phyloP scores from a whole-genome alignment of 768 basidiomycete species.

The Hortiboletus campestris region DNA sequence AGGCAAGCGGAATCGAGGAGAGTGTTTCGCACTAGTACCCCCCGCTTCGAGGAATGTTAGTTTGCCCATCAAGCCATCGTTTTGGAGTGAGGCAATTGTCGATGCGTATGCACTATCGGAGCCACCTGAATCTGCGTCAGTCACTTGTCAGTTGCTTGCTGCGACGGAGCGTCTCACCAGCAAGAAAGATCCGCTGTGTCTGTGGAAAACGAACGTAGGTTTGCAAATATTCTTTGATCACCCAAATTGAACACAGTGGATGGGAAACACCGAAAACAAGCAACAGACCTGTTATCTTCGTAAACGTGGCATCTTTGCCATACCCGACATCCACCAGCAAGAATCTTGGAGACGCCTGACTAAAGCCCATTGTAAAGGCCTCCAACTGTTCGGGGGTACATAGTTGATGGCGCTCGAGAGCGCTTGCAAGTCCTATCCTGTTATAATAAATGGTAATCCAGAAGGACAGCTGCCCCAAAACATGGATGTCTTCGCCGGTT shows the following conservation, averaged over 20 bases:
- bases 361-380: constrained; percentile 70
- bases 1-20: constrained; percentile 50
- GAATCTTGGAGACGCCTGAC: constrained; percentile 71
- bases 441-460: constrained; percentile 76
- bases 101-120: constrained; percentile 53
- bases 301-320: constrained; percentile 56
- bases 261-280: neutral
- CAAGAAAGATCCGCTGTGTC: constrained; percentile 71
- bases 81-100: constrained; percentile 55
- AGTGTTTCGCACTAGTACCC: constrained; percentile 40
- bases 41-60: constrained; percentile 59
- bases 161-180: constrained; percentile 42
- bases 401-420: constrained; percentile 49
- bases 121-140: constrained; percentile 43
- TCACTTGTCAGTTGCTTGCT: neutral
- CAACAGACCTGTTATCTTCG: constrained; percentile 66
- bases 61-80: constrained; percentile 64
- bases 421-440: constrained; percentile 52
- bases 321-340: constrained; percentile 66
- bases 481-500: constrained; percentile 56
- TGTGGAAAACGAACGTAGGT: constrained; percentile 72
- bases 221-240: constrained; percentile 59
- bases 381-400: constrained; percentile 68
- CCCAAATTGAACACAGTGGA: neutral
- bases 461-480: constrained; percentile 65